These are phyloP conservation scores for Leptodontidium sp. DNA, from an alignment of 2,329 filamentous ascomycete species.

Conservation along the genomic window DNA sequence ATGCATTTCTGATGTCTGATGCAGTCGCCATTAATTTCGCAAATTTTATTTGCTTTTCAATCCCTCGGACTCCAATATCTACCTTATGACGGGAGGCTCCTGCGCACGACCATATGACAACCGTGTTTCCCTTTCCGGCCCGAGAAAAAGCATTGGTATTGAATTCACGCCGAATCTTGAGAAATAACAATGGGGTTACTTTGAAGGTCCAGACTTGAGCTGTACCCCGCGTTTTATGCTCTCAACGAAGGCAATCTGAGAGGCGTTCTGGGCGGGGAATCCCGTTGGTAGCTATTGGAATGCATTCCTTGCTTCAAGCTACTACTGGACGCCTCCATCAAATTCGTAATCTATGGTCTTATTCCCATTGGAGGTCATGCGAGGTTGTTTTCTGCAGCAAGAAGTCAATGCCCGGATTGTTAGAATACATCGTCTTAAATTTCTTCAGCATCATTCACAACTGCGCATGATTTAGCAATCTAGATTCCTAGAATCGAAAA, in stretches of 20 bases:
- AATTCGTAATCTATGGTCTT: no score
- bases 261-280: background rate
- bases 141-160: background rate
- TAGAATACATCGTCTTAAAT: background rate
- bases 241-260: background rate
- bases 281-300: background rate
- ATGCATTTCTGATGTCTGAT: background rate
- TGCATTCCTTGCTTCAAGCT: background rate
- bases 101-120: background rate
- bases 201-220: background rate
- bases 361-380: background rate
- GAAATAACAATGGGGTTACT: background rate
- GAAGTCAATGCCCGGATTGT: background rate
- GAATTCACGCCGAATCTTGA: background rate
- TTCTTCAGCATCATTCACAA: no score
- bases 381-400: conserved; percentile 1
- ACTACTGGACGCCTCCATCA: background rate
- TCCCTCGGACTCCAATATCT: background rate
- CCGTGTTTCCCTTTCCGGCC: background rate
- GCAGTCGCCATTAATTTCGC: background rate
- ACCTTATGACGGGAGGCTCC: background rate
- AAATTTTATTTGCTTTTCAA: background rate
- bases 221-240: background rate
- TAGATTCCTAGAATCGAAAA: no score
- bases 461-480: no score